Base-by-base conservation (phyloP, 208 protist species). In the Porcisia hertigi region DNA sequence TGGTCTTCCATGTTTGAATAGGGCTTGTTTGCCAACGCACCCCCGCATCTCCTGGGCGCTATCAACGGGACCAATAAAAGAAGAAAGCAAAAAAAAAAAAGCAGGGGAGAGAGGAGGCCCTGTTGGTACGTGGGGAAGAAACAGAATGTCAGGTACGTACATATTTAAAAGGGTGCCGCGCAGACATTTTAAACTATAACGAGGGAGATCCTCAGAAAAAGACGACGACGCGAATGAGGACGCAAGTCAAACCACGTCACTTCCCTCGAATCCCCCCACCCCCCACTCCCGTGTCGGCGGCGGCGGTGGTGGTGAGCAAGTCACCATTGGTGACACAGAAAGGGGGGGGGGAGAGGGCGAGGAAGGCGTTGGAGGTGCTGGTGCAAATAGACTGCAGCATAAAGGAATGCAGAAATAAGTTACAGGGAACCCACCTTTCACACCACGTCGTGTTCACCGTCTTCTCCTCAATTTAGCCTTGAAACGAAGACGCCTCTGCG, bases 401-500 rank as follows among this genome's bases (percentile, higher is more conserved):
- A 66, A 64, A 52, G 9, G 71, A 69, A 36, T 55, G 5, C 7
- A 36, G 30, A 30, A 30, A 54, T 14, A 23, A 71, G 16, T 20
- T 1, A 47, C 20, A 5, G 2, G 8, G 23, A 14, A 34, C 2
- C n/a, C 45, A 39, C 8, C 3, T 30, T 20, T 14, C n/a, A 39
- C 47, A 2, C 1, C 18, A 25, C 25, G 23, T 53, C 30, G 2
- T 34, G 11, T 14, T 36, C 12, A 23, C 14, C 30, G 6, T 3
- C 5, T 7, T 4, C 45, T 11, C 1, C 45, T 12, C 23, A 14
- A 12, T 43, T 76, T 59, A 69, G 59, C 60, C 79, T 57, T 91
- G 82, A 9, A 88, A 76, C 8, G 88, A 92, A 36, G 80, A 83
- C 4, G 88, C 81, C 49, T 87, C 91, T n/a, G 82, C 86, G 81